Base-by-base conservation (phyloP, 2,329 filamentous ascomycete species). In the Microsporum audouinii region DNA sequence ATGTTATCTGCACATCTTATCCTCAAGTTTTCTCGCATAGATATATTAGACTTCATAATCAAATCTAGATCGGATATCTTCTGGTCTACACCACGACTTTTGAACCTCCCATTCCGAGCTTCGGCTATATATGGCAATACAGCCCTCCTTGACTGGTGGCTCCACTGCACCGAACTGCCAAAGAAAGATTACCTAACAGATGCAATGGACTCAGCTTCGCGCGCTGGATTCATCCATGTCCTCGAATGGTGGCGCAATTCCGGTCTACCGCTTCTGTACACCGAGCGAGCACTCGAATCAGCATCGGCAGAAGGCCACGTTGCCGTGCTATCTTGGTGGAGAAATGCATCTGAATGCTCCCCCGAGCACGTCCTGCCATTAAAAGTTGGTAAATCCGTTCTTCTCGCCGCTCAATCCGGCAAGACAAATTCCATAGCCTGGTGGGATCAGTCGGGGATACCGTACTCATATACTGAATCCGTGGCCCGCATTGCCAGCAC, bases 281-380 rank as follows among this genome's bases (percentile, higher is more conserved):
- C 88, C 8, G 90, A 96, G 71, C 82, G 85, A 3, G 89, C 92
- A 0, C 82, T 97, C 17, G 92, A 96, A 73, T 88, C 91, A 68
- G 91, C 92, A 34, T 92, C 88, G 62, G 86, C 86, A 2, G 87
- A 89, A 68, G 91, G 91, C 5, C 88, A 94, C 65, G 80, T 96
- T n/a, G 78, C 84, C 5, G 90, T 96, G 0, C 81, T 97, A 1
- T 87, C 95, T 68, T 97, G 92, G 92, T 97, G 92, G 92, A 88
- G 89, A 67, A 82, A 87, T 63, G 85, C 86, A 0, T 83, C 82
- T 10, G 75, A 79, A 12, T 80, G 82, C 59, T 80, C 86, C 68
- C 80, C 86, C 49, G 74, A 75, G 0, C 75, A 76, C 60, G 71
- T 75, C 7, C 70, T 87, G 3, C 79, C 79, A 0, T 79, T 95